Conservation (phyloP, 495 filamentous ascomycete species). For the Clohesyomyces aquaticus region DNA sequence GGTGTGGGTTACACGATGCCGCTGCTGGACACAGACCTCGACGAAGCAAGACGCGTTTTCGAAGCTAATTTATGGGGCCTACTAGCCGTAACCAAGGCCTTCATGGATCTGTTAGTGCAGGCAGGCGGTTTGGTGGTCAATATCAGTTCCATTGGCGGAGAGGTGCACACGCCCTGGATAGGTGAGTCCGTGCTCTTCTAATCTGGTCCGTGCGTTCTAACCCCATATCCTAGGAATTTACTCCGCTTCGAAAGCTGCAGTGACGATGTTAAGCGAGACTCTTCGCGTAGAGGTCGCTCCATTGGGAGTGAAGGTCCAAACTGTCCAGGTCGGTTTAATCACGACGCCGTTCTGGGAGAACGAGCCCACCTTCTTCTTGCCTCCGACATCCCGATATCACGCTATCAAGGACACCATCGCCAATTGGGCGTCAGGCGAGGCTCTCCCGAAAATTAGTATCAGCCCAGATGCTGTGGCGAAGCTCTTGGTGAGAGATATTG, state of each 20-base stretch:
- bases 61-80: background rate
- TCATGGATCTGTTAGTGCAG: background rate
- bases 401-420: conserved; percentile 12
- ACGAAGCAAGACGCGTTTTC: background rate
- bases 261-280: conserved; percentile 1
- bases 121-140: background rate
- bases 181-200: background rate
- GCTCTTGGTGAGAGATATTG: background rate
- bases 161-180: background rate
- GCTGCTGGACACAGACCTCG: conserved; percentile 5
- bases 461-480: background rate
- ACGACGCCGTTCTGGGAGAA: background rate
- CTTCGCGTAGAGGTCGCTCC: conserved; percentile 4
- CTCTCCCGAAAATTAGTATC: background rate
- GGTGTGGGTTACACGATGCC: conserved; percentile 28
- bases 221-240: background rate
- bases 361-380: background rate
- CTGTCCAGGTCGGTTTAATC: conserved; percentile 1
- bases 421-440: background rate
- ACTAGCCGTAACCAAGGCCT: conserved; percentile 2
- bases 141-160: conserved; percentile 1
- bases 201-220: background rate
- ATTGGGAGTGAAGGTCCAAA: background rate
- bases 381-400: background rate
- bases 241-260: conserved; percentile 3